phyloP scores from a whole-genome alignment of 2,329 filamentous ascomycete species.

The Sphaceloma murrayae region DNA sequence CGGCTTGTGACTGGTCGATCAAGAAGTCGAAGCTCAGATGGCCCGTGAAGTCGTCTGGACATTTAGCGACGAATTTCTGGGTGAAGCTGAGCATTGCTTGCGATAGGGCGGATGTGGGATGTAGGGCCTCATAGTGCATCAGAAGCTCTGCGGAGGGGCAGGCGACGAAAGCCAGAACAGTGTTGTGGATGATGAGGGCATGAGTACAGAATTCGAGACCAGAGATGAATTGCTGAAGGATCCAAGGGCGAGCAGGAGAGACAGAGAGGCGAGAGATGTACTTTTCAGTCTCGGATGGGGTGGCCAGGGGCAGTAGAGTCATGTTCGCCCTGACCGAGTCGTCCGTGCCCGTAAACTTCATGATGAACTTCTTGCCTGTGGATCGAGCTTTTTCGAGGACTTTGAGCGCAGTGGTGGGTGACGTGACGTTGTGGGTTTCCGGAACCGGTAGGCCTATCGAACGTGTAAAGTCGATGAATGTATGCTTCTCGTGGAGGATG shows the following conservation, averaged over 20 bases:
- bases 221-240: constrained; percentile 60
- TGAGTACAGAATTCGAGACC: constrained; percentile 64
- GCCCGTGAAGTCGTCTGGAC: constrained; percentile 49
- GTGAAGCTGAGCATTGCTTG: constrained; percentile 58
- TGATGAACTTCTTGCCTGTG: constrained; percentile 45
- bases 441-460: constrained; percentile 43
- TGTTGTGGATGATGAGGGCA: constrained; percentile 54
- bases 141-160: constrained; percentile 54
- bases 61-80: constrained; percentile 43
- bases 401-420: constrained; percentile 42
- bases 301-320: constrained; percentile 53
- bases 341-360: constrained; percentile 57
- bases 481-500: constrained; percentile 54
- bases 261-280: constrained; percentile 49
- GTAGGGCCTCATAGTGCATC: constrained; percentile 57
- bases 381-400: constrained; percentile 38
- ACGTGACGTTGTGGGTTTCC: constrained; percentile 44
- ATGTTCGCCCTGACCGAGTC: constrained; percentile 51
- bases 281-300: constrained; percentile 43
- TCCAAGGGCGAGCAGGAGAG: constrained; percentile 48
- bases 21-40: constrained; percentile 66
- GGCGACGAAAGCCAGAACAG: constrained; percentile 56
- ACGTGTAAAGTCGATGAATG: constrained; percentile 52
- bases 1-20: constrained; percentile 41
- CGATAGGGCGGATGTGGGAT: constrained; percentile 44